Conservation (phyloP, 768 basidiomycete species). For the Tulasnella sp. region DNA sequence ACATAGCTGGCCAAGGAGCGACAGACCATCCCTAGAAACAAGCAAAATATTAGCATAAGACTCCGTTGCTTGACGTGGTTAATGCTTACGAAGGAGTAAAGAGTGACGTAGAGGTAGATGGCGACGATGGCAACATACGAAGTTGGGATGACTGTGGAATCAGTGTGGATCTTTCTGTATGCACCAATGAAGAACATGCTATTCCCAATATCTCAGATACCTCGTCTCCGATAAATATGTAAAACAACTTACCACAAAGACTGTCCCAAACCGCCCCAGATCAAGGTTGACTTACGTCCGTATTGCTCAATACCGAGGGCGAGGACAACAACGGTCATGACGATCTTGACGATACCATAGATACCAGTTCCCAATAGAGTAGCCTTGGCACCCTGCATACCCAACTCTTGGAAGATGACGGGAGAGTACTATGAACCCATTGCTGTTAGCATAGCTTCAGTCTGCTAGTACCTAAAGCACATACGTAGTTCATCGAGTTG, state of each 20-base stretch:
- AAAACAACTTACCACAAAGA: slow-evolving; percentile 20
- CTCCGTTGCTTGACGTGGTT: too few species aligned
- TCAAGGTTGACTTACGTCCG: slow-evolving; percentile 45
- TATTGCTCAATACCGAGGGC: slow-evolving; percentile 53
- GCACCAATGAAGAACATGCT: slow-evolving; percentile 39
- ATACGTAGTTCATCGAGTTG: slow-evolving; percentile 39
- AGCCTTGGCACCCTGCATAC: slow-evolving; percentile 44
- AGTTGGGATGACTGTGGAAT: slow-evolving; percentile 25
- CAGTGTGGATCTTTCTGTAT: slow-evolving; percentile 29
- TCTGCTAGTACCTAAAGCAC: not conserved
- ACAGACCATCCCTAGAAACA: not conserved
- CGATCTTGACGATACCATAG: slow-evolving; percentile 52
- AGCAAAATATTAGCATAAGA: slow-evolving; percentile 3
- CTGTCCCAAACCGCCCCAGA: slow-evolving; percentile 39
- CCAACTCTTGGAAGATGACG: slow-evolving; percentile 47
- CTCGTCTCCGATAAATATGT: not conserved
- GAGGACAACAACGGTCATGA: slow-evolving; percentile 53
- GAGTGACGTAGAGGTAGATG: slow-evolving; percentile 32
- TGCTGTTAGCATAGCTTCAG: not conserved
- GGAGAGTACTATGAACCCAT: slow-evolving; percentile 33
- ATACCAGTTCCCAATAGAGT: slow-evolving; percentile 61
- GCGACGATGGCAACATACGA: slow-evolving; percentile 35
- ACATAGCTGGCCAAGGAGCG: slow-evolving; percentile 33
- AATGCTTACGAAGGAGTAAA: slow-evolving; percentile 17
- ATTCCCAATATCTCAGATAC: not conserved